A percentile compares a stretch with the other conserved stretches of the same genome.
phyloP scores from a whole-genome alignment of 129 eudicot species.

The Flaveria trinervia region DNA sequence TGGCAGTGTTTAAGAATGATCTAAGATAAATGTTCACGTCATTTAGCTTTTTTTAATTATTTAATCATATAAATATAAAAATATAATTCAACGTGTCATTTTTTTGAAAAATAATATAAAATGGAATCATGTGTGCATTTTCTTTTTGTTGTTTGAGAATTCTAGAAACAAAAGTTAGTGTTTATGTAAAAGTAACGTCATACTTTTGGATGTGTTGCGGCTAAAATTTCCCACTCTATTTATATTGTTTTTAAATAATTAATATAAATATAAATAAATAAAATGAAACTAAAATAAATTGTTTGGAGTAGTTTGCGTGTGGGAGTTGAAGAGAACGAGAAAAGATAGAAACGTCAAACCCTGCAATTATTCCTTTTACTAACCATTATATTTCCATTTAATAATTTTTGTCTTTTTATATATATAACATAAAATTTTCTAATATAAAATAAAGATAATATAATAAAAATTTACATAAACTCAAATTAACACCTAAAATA shows the following conservation, averaged over 20 bases:
- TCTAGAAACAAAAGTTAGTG: conserved; percentile 29
- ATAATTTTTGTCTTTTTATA: conserved; percentile 18
- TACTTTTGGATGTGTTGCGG: conserved; percentile 46
- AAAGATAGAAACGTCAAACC: conserved; percentile 61
- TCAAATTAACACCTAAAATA: background rate
- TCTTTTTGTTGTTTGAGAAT: background rate
- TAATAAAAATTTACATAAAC: background rate
- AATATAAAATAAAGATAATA: background rate
- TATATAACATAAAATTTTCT: background rate
- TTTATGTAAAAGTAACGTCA: conserved; percentile 24
- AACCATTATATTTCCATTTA: conserved; percentile 37
- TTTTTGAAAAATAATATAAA: background rate
- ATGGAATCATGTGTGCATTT: conserved; percentile 14
- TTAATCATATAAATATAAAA: background rate
- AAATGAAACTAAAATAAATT: background rate
- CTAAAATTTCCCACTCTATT: conserved; percentile 24
- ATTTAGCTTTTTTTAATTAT: no score
- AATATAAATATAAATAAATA: background rate
- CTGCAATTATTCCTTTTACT: conserved; percentile 46
- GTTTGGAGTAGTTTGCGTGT: conserved; percentile 71
- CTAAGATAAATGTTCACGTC: no score
- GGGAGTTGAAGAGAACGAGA: conserved; percentile 48
- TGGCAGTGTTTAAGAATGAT: no score
- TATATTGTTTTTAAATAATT: background rate
- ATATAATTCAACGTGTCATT: no score